These are phyloP conservation scores for Phytophthora multivora DNA, from an alignment of 352 stramenopile genomes.

Conservation along the genomic window DNA sequence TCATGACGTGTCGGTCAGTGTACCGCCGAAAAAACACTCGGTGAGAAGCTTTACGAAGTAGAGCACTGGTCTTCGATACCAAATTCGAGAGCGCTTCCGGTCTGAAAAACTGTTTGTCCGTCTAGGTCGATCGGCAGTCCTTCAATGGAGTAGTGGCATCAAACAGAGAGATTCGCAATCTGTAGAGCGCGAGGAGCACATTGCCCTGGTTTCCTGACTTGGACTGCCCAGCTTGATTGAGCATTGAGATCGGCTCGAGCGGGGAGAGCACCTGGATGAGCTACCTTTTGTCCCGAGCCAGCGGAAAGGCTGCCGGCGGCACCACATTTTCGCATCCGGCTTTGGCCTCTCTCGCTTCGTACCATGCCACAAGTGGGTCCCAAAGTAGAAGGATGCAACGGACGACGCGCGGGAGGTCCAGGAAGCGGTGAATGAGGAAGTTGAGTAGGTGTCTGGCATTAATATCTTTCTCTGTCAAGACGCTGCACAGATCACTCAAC, in stretches of 20 bases:
- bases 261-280: neutral
- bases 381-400: conserved; percentile 1
- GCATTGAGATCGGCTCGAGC: neutral
- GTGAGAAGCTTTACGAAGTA: conserved; percentile 1
- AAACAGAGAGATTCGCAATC: neutral
- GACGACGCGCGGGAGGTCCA: conserved; percentile 3
- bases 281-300: conserved; percentile 1
- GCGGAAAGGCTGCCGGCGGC: neutral
- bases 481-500: too few relatives aligned
- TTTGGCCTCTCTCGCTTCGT: neutral
- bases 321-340: neutral
- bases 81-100: neutral
- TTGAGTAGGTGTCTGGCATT: too few relatives aligned
- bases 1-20: conserved; percentile 4
- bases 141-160: conserved; percentile 15
- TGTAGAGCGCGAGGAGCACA: conserved; percentile 2
- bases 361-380: conserved; percentile 12
- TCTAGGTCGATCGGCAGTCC: conserved; percentile 2
- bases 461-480: too few relatives aligned
- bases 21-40: conserved; percentile 6
- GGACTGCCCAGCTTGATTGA: neutral
- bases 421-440: conserved; percentile 5
- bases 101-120: neutral
- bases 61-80: neutral
- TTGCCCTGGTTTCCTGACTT: conserved; percentile 1